Evolutionary conservation across 116 monocot species (phyloP), one percentile per base, ranked within the genome.

Genomic region (Dioscorea cayenensis): DNA sequence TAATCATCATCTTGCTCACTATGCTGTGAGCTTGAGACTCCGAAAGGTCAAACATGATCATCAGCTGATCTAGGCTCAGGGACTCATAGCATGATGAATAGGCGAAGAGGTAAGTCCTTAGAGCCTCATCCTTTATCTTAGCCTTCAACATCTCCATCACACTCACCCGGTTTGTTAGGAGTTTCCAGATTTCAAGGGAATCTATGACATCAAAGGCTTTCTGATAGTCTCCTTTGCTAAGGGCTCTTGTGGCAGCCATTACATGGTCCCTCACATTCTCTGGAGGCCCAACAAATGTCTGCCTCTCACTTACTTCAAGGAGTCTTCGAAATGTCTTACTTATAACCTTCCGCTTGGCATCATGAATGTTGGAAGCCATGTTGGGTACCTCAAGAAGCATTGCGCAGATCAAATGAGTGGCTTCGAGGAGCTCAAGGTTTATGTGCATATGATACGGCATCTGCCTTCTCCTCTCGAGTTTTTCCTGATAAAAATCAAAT

Each of bases 351-450:
- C 93, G 84, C 76, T 83, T 84, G 11, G 81, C 69, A 71, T 97
- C 93, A 28, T 82, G 82, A 25, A 77, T 51, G 60, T 80, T 84
- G 38, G 88, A 72, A 48, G 97, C 93, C 82, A 97, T 93, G 69
- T 88, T 86, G 19, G 97, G 90, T 50, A 93, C 97, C 78, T 93
- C 97, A 2, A 97, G 85, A 65, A 97, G 88, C 97, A 93, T 97
- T 11, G 97, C 93, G 71, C 81, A 90, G 19, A 89, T 88, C 36
- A 97, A 76, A 65, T 93, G 97, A 32, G 88, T 86, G 63, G 97
- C 90, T 82, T 97, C 97, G 0, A 97, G 82, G 16, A 97, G 90
- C 73, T 93, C 97, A 49, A 90, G 93, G 74, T 97, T 97, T 84
- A 91, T 91, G 72, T 87, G 82, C 87, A 87, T 87, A 66, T 91